Percentiles rank a stretch among this genome's conserved stretches.
Evolutionary conservation across 495 filamentous ascomycete species (phyloP).

Genomic region (Xylaria bambusicola): DNA sequence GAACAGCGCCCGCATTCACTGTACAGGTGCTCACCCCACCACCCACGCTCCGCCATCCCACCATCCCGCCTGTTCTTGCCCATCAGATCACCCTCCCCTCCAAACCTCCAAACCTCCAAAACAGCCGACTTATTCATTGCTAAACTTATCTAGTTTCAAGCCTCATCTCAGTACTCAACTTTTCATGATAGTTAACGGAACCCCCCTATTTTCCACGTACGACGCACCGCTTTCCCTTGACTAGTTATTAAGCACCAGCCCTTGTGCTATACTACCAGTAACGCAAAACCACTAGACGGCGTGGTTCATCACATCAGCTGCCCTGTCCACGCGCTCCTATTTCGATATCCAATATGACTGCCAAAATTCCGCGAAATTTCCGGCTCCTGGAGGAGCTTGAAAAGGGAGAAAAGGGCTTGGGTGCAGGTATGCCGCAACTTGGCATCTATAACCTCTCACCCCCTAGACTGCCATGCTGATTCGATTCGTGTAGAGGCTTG

Average conservation of each 20-base stretch:
- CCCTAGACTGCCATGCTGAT: neutral
- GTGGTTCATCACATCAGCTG: neutral
- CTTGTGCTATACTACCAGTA: neutral
- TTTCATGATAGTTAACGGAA: too few species aligned
- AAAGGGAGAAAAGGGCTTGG: conserved; percentile 96
- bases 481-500: conserved; percentile 65
- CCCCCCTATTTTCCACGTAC: too few species aligned
- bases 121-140: neutral
- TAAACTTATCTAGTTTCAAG: neutral
- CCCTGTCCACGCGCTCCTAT: neutral
- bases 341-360: conserved; percentile 44
- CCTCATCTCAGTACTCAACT: too few species aligned
- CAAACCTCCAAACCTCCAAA: neutral
- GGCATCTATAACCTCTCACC: neutral
- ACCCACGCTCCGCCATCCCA: neutral
- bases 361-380: conserved; percentile 94
- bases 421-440: conserved; percentile 66
- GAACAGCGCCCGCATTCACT: too few species aligned
- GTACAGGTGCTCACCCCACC: conserved; percentile 22
- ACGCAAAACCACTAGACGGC: neutral
- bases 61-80: conserved; percentile 13
- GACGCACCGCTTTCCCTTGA: too few species aligned
- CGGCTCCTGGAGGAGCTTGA: conserved; percentile 95
- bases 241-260: neutral
- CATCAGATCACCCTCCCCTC: neutral